Evolutionary conservation across 179 eudicot genomes (phyloP), one percentile per base, ranked within the genome.

Genomic region (Silene noctiflora): DNA sequence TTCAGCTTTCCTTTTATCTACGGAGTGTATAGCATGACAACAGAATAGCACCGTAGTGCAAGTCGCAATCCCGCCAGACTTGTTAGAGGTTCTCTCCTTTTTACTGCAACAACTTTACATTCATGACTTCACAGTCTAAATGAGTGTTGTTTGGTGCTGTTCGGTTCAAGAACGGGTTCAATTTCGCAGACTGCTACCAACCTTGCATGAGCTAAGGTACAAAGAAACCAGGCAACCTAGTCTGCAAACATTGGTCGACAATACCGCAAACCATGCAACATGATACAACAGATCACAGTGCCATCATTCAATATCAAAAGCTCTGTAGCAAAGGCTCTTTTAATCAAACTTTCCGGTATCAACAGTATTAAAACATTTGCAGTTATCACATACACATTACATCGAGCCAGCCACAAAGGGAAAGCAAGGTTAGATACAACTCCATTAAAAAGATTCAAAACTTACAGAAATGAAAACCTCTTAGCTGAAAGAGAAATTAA

Each of bases 391-490:
- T 72, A 35, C 21, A 73, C 62, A 29, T 9, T 72, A 59, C 58
- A 62, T 24, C 16, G 61, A 29, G 59, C 44, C 69, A 27, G 7
- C 71, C 72, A 21, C 72, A 39, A 19, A 4, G 25, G 20, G 60
- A 65, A 55, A 12, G 6, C 19, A 27, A 72, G 19, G 64, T 13
- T 20, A 29, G 53, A 22, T 46, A 59, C 67, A 68, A 39, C 56
- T 67, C 39, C 67, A 69, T 70, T 65, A 64, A 77, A 73, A 62
- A 59, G 12, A 73, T 72, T 39, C 22, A 51, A 56, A 77, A 77
- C 78, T 69, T 77, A 62, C 76, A 77, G 68, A 74, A 60, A 20
- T 58, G 64, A 51, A 63, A 74, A 27, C 78, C 25, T 24, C 78
- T 68, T 66, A 46, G 75, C 42, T 35, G 27, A 62, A 72, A 51